A percentile compares a stretch with the other conserved stretches of the same genome.
Evolutionary conservation across 2,329 filamentous ascomycete genomes (phyloP).

Genomic region (Clarireedia paspali): DNA sequence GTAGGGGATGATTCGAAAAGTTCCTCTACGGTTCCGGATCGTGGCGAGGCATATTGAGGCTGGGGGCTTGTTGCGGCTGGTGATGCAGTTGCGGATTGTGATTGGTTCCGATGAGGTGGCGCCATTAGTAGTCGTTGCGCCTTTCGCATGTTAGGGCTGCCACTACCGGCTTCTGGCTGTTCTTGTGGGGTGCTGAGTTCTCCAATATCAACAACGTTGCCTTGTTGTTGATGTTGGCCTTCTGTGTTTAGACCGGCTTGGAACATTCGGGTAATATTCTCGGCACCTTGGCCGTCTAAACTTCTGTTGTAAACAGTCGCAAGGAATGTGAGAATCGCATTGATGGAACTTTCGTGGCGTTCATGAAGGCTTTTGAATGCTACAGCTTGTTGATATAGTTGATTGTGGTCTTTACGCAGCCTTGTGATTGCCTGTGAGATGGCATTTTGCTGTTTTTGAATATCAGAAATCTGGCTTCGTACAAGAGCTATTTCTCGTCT

Average conservation of each 20-base stretch:
- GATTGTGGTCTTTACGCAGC: constrained; percentile 77
- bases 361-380: constrained; percentile 89
- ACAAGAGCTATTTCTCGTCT: constrained; percentile 72
- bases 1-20: constrained; percentile 42
- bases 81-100: constrained; percentile 11
- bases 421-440: constrained; percentile 78
- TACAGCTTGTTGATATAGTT: constrained; percentile 79
- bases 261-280: constrained; percentile 80
- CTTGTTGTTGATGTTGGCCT: constrained; percentile 40
- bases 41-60: constrained; percentile 24
- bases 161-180: constrained; percentile 15
- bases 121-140: constrained; percentile 29
- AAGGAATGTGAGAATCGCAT: constrained; percentile 94
- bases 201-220: constrained; percentile 53
- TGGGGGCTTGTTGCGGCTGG: constrained; percentile 25
- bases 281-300: constrained; percentile 71
- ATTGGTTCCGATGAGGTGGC: constrained; percentile 15
- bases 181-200: constrained; percentile 37
- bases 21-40: constrained; percentile 52
- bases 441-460: constrained; percentile 78
- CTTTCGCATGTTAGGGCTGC: constrained; percentile 24
- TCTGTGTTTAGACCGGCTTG: constrained; percentile 62
- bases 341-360: constrained; percentile 97
- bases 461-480: constrained; percentile 69
- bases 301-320: constrained; percentile 95